phyloP scores from a whole-genome alignment of 768 basidiomycete genomes.

The Suillus weaverae region DNA sequence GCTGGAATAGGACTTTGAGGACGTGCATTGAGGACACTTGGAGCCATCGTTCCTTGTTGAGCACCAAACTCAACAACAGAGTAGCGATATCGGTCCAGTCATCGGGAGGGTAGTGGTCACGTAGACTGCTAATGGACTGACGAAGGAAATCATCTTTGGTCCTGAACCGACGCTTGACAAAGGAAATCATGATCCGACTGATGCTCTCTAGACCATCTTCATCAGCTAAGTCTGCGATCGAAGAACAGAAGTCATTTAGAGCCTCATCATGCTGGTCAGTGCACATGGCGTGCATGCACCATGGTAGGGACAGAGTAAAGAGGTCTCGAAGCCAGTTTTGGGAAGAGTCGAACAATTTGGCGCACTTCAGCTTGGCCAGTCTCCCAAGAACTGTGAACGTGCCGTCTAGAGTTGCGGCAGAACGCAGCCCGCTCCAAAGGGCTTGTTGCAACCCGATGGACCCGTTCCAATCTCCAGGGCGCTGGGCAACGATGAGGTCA shows the following conservation, averaged over 20 bases:
- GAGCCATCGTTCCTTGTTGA: conserved; percentile 83
- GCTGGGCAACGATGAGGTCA: conserved; percentile 67
- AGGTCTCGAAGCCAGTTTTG: conserved; percentile 76
- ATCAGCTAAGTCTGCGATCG: conserved; percentile 72
- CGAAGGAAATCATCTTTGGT: conserved; percentile 93
- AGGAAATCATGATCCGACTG: conserved; percentile 85
- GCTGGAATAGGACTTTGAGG: conserved; percentile 85
- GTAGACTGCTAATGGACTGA: conserved; percentile 80
- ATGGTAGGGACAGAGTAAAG: conserved; percentile 81
- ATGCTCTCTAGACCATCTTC: conserved; percentile 76
- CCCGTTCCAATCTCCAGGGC: conserved; percentile 72
- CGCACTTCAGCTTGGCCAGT: conserved; percentile 59
- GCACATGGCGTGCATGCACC: conserved; percentile 82
- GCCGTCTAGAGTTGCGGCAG: conserved; percentile 62
- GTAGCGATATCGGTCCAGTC: conserved; percentile 82
- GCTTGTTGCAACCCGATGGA: conserved; percentile 64
- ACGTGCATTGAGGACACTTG: conserved; percentile 83
- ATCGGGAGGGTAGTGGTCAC: conserved; percentile 78
- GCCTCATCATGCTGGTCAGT: conserved; percentile 56
- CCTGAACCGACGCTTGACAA: conserved; percentile 83
- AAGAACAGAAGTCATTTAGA: conserved; percentile 69
- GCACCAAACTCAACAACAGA: conserved; percentile 79
- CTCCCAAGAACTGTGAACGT: conserved; percentile 70
- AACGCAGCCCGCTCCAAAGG: conserved; percentile 77
- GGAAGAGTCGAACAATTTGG: conserved; percentile 68